Percentiles rank a stretch among this genome's conserved stretches.
These are phyloP conservation scores for Lactarius sp. DNA, from an alignment of 768 basidiomycete species.

Conservation along the genomic window DNA sequence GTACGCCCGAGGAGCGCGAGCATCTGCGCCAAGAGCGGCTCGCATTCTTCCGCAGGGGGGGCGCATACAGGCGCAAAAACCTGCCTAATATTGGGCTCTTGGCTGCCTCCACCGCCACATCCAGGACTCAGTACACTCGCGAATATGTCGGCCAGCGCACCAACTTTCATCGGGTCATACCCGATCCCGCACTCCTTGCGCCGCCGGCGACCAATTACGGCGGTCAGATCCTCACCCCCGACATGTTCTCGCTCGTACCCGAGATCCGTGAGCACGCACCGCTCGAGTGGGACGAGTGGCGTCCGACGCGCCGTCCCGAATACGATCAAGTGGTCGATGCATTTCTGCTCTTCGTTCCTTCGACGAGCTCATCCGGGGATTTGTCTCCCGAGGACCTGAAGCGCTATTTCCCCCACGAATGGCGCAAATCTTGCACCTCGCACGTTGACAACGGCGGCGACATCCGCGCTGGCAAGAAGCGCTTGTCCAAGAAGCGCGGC, in stretches of 20 bases:
- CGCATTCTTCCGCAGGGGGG: constrained; percentile 12
- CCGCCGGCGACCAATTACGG: constrained; percentile 9
- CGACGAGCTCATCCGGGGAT: neutral
- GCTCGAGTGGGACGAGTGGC: constrained; percentile 10
- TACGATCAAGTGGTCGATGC: neutral
- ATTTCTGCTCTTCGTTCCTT: constrained; percentile 13
- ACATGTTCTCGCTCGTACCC: constrained; percentile 6
- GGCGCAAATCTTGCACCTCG: neutral
- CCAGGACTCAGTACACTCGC: neutral
- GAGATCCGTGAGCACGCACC: constrained; percentile 8
- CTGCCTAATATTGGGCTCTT: constrained; percentile 4
- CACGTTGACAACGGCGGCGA: neutral
- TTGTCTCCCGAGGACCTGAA: constrained; percentile 4
- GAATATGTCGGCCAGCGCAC: constrained; percentile 4
- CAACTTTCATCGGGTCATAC: neutral
- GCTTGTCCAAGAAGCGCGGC: neutral
- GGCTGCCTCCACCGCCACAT: neutral
- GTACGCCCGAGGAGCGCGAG: constrained; percentile 13
- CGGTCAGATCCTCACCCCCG: constrained; percentile 7
- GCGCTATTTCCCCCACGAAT: constrained; percentile 8
- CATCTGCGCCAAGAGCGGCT: constrained; percentile 16
- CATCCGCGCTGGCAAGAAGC: constrained; percentile 4
- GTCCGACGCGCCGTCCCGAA: constrained; percentile 11
- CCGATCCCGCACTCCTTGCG: constrained; percentile 9
- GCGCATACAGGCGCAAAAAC: neutral